These are phyloP conservation scores for Trypanosomatidae sp. DNA, from an alignment of 208 protist genomes.

Conservation along the genomic window DNA sequence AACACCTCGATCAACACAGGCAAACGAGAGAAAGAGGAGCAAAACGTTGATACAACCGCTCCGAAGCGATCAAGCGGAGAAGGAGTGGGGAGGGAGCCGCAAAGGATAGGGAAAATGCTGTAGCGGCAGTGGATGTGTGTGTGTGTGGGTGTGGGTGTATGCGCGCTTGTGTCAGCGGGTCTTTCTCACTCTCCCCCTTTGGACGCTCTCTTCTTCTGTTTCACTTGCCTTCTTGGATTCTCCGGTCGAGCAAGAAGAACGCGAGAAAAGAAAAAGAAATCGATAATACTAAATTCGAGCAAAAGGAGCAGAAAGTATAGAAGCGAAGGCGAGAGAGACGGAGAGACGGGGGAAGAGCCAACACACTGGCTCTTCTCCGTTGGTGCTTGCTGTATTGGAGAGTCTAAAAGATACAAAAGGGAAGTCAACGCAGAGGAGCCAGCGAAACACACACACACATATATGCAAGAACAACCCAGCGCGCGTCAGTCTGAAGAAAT, in stretches of 20 bases:
- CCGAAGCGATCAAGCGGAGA: not conserved
- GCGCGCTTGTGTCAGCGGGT: not conserved
- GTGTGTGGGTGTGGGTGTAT: not conserved
- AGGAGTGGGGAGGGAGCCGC: not conserved
- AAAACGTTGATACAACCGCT: not conserved
- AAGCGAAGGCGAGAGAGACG: not conserved
- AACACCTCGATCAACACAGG: not conserved
- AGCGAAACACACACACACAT: too few relatives aligned
- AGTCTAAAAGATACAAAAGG: not conserved
- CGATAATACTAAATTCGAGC: slow-evolving; percentile 6
- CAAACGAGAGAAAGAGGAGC: slow-evolving; percentile 5
- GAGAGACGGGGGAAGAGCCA: not conserved
- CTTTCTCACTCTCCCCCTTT: not conserved
- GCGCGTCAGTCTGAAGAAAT: not conserved
- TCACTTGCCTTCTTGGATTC: not conserved
- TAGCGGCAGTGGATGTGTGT: not conserved
- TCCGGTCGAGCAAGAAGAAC: not conserved
- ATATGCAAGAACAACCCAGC: not conserved
- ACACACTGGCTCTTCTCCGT: not conserved
- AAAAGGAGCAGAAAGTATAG: slow-evolving; percentile 9
- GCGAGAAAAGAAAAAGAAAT: slow-evolving; percentile 11
- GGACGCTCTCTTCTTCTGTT: not conserved
- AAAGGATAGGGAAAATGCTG: not conserved
- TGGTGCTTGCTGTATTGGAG: not conserved
- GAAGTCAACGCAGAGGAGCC: not conserved